Evolutionary conservation across 1,284 basidiomycete species (phyloP).

Genomic region (Cystobasidiaceae sp.): DNA sequence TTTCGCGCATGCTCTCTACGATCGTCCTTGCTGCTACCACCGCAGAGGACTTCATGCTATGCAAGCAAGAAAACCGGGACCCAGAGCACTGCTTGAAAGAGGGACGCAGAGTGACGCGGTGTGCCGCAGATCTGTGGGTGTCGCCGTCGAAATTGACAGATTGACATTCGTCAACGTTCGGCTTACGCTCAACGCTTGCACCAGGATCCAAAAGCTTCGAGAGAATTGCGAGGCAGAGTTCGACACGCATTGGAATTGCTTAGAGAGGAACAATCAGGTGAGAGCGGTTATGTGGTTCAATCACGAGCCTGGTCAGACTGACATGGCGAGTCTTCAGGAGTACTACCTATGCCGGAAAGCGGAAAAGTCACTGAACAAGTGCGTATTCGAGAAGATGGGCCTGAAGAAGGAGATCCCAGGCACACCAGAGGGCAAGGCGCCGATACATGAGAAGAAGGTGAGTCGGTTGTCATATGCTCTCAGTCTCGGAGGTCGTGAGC

Average conservation of each 20-base stretch:
- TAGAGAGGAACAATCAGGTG: constrained; percentile 94
- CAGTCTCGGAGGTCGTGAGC: neutral
- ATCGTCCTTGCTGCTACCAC: neutral
- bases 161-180: neutral
- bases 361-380: constrained; percentile 84
- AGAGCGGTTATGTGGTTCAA: constrained; percentile 41
- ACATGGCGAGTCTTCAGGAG: constrained; percentile 56
- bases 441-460: constrained; percentile 82
- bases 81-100: constrained; percentile 93
- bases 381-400: constrained; percentile 94
- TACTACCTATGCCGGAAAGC: constrained; percentile 85
- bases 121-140: constrained; percentile 86
- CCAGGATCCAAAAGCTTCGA: constrained; percentile 84
- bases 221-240: constrained; percentile 86
- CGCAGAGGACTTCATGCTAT: constrained; percentile 98
- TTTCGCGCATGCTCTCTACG: neutral
- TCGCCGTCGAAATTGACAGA: constrained; percentile 22
- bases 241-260: constrained; percentile 88
- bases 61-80: constrained; percentile 85
- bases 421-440: constrained; percentile 73
- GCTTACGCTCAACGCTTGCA: neutral
- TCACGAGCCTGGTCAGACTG: too few species aligned
- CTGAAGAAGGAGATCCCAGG: constrained; percentile 90
- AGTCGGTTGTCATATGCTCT: constrained; percentile 56
- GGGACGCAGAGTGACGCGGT: constrained; percentile 91